A percentile compares a stretch with the other conserved stretches of the same genome.
phyloP scores from a whole-genome alignment of 306 rosid genomes.

The Pterocarpus santalinus region DNA sequence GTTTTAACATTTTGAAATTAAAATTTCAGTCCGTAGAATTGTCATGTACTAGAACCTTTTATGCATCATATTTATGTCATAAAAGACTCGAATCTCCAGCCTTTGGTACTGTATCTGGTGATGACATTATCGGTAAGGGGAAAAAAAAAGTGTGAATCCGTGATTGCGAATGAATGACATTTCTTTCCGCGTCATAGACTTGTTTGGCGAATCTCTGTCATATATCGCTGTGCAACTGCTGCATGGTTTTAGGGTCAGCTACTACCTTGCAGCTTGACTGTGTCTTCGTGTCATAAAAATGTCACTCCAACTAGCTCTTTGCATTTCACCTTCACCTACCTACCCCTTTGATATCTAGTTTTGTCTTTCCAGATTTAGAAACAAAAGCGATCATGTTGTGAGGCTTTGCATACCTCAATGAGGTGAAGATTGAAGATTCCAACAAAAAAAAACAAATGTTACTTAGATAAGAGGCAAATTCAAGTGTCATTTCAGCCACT shows the following conservation, averaged over 20 bases:
- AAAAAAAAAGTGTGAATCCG: background rate
- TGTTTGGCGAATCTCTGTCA: conserved; percentile 42
- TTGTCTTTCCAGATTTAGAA: conserved; percentile 46
- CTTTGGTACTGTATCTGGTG: background rate
- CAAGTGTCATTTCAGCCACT: conserved; percentile 3
- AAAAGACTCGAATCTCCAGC: background rate
- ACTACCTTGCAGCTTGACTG: conserved; percentile 16
- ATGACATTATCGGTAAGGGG: background rate
- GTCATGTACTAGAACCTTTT: no score
- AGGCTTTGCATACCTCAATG: background rate
- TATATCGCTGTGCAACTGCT: conserved; percentile 4
- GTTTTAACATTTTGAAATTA: no score
- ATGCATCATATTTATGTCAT: background rate
- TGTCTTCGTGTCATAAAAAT: conserved; percentile 29
- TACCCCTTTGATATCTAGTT: background rate
- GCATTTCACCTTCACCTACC: background rate
- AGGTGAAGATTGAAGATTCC: conserved; percentile 3
- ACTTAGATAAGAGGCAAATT: background rate
- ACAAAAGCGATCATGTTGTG: background rate
- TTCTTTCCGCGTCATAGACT: conserved; percentile 25
- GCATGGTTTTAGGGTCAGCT: conserved; percentile 4
- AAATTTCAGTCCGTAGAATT: no score
- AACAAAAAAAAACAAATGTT: background rate
- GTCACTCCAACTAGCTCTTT: background rate
- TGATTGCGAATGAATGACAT: conserved; percentile 36